Evolutionary conservation across 176 grass and related monocot species (phyloP), one percentile per base, ranked within the genome.

Genomic region (Aegilops tauschii): DNA sequence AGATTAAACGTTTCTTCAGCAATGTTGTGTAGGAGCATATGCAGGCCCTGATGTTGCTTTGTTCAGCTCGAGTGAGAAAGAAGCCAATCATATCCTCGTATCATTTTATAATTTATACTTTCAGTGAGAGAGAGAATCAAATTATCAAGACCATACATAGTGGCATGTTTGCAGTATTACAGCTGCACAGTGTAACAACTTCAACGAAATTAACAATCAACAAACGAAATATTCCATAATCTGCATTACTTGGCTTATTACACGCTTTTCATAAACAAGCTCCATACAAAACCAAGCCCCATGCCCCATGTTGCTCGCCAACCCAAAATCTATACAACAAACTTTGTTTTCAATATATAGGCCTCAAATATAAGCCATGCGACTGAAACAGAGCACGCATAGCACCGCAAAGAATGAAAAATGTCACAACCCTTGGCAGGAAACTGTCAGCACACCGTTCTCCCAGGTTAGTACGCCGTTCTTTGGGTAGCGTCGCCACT

Each of bases 251-350:
- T 85, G 25, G 25, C 90, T 91, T 91, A 91, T 91, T 88, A 85
- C 90, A 85, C 39, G 54, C 82, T 54, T 70, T 59, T 36, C 21
- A 56, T 68, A 87, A 69, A 42, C 61, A 90, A 61, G 27, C 42
- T 70, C 77, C 82, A 68, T 66, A 81, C 69, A 85, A 90, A 90
- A 83, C 50, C 49, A 81, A 85, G 12, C 86, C 31, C 77, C 63
- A 70, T 1, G 39, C 35, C 35, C 45, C 64, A 40, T 76, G 71
- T 76, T 74, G 76, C 62, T 77, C 77, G 63, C 69, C 84, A 88
- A 78, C 81, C 78, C 77, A 88, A 88, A 85, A 91, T 44, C 81
- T 91, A 77, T 77, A 88, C 86, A 82, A 65, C 82, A 91, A 50
- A 76, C 37, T 69, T 76, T 63, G 25, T 83, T 83, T 83, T 54